Evolutionary conservation across 805 yeast species (phyloP), one percentile per base, ranked within the genome.

Genomic region (Starmera quercuum): DNA sequence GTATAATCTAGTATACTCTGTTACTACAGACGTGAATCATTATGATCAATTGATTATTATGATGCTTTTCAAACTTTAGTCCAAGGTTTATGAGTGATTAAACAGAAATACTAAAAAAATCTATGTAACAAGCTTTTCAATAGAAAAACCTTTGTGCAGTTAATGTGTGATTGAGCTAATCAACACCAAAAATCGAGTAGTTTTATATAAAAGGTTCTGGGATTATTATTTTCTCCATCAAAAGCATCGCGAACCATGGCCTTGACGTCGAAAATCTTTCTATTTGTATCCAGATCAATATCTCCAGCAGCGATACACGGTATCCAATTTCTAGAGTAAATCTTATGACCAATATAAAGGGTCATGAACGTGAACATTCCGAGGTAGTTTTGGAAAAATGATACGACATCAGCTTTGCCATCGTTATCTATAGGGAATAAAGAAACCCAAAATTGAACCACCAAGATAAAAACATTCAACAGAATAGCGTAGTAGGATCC

Each of bases 391-490:
- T 73, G 61, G 62, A 75, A 72, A 55, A 75, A 75, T 5, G 52
- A 53, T 21, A 44, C 47, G 9, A 62, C 67, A 37, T 45, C 42
- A 35, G 60, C 63, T 13, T 58, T 28, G 6, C 45, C 55, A 9
- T 71, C 69, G 13, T 30, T 33, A 8, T 47, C 72, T 26, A 78
- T 53, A 20, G 85, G 83, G 47, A 64, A 75, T 33, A 76, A 55
- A 6, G 83, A 78, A 26, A 75, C 66, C 78, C 82, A 78, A 53
- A 78, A 74, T 48, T 76, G 83, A 3, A 74, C 78, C 29, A 68
- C 52, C 15, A 76, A 46, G 15, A 76, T 64, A 37, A 76, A 58
- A 7, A 59, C 29, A 48, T 73, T 70, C 39, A 77, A 52, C 5
- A 61, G 29, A 6, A 71, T 48, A 7, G 75, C 78, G 44, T 64